Conservation (phyloP, 225 moss, liverwort and hornwort species). For the Pleurozium schreberi region DNA sequence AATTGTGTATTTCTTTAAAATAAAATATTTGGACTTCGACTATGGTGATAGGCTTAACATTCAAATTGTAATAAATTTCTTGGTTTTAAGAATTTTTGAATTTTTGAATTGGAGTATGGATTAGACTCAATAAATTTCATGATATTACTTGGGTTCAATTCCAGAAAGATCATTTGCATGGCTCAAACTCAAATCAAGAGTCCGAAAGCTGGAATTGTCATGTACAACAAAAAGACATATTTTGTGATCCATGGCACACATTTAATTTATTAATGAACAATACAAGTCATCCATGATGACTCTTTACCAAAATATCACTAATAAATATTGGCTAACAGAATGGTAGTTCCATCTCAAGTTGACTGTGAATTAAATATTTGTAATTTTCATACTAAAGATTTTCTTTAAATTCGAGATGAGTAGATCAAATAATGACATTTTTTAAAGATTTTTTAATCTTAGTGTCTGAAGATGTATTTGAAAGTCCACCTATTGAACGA, state of each 20-base stretch:
- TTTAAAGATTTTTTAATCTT: not conserved
- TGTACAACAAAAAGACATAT: not conserved
- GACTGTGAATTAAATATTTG: not conserved
- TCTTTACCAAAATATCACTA: not conserved
- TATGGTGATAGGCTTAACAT: not conserved
- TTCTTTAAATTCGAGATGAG: not conserved
- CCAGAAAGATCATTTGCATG: not conserved
- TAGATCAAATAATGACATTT: not conserved
- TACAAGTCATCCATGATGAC: not conserved
- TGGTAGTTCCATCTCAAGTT: not conserved
- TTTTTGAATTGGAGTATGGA: rapidly evolving
- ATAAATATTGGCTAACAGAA: not conserved
- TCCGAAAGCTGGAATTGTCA: not conserved
- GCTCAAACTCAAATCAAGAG: not conserved
- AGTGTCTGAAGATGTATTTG: not conserved
- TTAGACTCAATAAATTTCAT: not conserved
- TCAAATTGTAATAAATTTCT: not conserved
- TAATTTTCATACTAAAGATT: not conserved
- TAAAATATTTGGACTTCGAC: not conserved
- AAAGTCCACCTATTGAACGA: not conserved
- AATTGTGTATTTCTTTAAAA: rapidly evolving
- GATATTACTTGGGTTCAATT: not conserved
- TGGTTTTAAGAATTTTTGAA: not conserved
- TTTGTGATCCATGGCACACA: rapidly evolving
- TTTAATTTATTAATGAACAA: not conserved